Conservation (phyloP, 495 filamentous ascomycete species). For the Aspergillus ostianus region DNA sequence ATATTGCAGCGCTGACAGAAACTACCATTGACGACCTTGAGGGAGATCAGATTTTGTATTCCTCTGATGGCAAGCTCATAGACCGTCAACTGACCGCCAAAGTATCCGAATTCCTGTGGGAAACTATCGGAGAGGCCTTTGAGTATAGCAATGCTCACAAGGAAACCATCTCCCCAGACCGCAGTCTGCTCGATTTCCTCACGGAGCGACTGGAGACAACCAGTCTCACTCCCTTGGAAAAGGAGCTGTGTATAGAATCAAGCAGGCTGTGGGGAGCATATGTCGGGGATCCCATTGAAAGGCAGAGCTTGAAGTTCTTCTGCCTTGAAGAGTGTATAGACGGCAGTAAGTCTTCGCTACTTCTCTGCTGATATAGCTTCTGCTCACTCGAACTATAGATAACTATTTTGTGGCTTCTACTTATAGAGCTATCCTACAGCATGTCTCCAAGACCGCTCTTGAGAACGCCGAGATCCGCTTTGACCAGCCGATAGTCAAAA, state of each 20-base stretch:
- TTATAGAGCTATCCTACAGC: constrained; percentile 71
- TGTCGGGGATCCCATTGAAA: constrained; percentile 72
- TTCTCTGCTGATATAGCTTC: background rate
- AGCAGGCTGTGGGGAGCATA: constrained; percentile 83
- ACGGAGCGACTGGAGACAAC: constrained; percentile 57
- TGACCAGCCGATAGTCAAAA: constrained; percentile 51
- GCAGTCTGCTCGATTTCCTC: constrained; percentile 80
- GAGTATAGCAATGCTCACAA: constrained; percentile 69
- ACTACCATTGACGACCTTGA: constrained; percentile 58
- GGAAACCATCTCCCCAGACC: constrained; percentile 59
- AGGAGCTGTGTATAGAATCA: constrained; percentile 57
- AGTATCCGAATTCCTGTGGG: constrained; percentile 69
- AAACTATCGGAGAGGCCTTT: constrained; percentile 74
- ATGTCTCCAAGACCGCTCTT: constrained; percentile 62
- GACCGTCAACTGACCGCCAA: constrained; percentile 49
- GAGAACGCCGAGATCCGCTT: constrained; percentile 62
- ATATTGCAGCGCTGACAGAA: constrained; percentile 67
- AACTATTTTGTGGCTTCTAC: constrained; percentile 88
- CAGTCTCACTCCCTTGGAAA: constrained; percentile 50
- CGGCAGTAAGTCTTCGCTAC: constrained; percentile 57
- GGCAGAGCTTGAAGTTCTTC: constrained; percentile 88
- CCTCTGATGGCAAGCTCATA: constrained; percentile 60
- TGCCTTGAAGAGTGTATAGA: constrained; percentile 95
- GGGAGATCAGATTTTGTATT: constrained; percentile 56
- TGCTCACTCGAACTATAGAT: constrained; percentile 47